Conservation (phyloP, 306 rosid species). For the Urtica urens region DNA sequence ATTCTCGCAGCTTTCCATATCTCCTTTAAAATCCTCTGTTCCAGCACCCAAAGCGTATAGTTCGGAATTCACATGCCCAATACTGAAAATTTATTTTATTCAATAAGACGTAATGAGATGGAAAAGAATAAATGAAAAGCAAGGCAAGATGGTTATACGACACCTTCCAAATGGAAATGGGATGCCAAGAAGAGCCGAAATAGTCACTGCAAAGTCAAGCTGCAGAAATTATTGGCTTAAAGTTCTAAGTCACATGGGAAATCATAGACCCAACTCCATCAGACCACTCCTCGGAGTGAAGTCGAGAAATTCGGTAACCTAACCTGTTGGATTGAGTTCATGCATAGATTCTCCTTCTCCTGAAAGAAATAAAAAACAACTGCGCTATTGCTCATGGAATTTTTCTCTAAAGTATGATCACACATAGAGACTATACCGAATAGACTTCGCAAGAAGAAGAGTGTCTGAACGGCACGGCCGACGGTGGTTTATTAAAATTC, state of each 20-base stretch:
- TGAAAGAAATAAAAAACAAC: slow-evolving; percentile 19
- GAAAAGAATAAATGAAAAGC: not conserved
- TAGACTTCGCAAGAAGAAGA: slow-evolving; percentile 43
- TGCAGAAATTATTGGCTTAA: slow-evolving; percentile 34
- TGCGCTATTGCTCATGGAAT: slow-evolving; percentile 1
- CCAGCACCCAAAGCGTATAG: slow-evolving; percentile 70
- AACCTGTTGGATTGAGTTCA: slow-evolving; percentile 87
- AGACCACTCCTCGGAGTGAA: slow-evolving; percentile 6
- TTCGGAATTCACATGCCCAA: slow-evolving; percentile 74
- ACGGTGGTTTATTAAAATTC: slow-evolving; percentile 54
- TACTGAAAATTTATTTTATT: slow-evolving; percentile 36
- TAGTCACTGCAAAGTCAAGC: slow-evolving; percentile 93
- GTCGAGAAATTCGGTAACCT: slow-evolving; percentile 16
- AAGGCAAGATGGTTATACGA: slow-evolving; percentile 57
- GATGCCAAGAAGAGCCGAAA: slow-evolving; percentile 81
- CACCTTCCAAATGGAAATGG: slow-evolving; percentile 99
- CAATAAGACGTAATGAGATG: not conserved
- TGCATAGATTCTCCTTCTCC: slow-evolving; percentile 55
- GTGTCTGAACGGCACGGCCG: slow-evolving; percentile 35
- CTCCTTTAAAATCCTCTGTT: slow-evolving; percentile 37
- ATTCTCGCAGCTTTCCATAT: slow-evolving; percentile 22
- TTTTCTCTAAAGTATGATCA: not conserved
- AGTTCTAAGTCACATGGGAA: slow-evolving; percentile 16
- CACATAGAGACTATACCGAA: slow-evolving; percentile 43
- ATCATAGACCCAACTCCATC: slow-evolving; percentile 7